Conservation (phyloP, 169 alveolate species). For the Plasmodium malariae region DNA sequence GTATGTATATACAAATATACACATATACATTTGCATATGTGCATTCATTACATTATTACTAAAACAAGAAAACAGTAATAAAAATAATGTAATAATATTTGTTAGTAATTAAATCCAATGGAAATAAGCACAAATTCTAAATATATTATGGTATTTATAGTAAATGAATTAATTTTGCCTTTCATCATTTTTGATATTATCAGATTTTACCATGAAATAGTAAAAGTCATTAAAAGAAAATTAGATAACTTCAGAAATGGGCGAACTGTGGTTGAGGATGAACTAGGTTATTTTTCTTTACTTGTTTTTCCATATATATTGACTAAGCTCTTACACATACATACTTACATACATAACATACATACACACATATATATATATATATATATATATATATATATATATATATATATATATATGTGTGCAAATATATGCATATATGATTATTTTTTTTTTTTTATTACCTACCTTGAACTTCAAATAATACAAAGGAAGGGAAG, state of each 20-base stretch:
- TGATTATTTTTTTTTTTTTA: background rate
- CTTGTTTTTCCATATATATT: background rate
- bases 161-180: background rate
- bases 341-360: background rate
- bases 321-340: background rate
- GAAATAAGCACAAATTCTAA: no score
- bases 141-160: background rate
- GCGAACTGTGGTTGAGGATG: background rate
- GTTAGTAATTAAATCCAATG: no score
- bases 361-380: background rate
- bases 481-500: background rate
- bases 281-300: background rate
- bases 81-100: no score
- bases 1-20: background rate
- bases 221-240: slow-evolving; percentile 25
- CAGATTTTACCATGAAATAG: slow-evolving; percentile 48
- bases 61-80: no score
- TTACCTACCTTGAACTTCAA: background rate
- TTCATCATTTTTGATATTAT: background rate
- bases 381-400: background rate
- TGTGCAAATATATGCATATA: background rate
- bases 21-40: no score
- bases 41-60: no score
- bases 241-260: slow-evolving; percentile 33
- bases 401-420: slow-evolving; percentile 1